These are phyloP conservation scores for Acanthamoeba castellanii DNA, from an alignment of 208 protist species.

Conservation along the genomic window DNA sequence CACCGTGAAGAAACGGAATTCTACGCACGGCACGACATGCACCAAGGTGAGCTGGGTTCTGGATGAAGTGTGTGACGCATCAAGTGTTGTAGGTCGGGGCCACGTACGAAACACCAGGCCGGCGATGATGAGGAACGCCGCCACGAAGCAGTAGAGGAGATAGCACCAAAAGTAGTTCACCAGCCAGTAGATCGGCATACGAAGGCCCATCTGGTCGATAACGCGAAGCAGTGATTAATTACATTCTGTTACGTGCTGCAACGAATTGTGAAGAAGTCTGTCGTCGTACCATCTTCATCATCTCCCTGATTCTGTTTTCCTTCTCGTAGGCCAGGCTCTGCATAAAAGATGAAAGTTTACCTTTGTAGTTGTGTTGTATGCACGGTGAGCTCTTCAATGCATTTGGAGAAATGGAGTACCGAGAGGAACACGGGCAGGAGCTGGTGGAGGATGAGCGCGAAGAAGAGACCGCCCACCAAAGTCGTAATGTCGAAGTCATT, in stretches of 20 bases:
- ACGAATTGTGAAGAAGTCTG: background rate
- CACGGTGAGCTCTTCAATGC: no score
- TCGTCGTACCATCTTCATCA: constrained; percentile 76
- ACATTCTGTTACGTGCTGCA: background rate
- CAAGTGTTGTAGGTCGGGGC: background rate
- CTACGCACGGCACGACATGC: background rate
- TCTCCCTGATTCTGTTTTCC: constrained; percentile 73
- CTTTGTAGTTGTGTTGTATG: background rate
- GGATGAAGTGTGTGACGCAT: no score
- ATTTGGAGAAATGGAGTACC: background rate
- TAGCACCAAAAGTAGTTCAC: constrained; percentile 72
- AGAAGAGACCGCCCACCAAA: constrained; percentile 58
- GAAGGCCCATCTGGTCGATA: constrained; percentile 69
- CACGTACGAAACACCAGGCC: background rate
- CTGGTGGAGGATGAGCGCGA: constrained; percentile 72
- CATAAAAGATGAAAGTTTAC: background rate
- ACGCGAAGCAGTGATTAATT: constrained; percentile 27
- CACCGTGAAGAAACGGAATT: constrained; percentile 73
- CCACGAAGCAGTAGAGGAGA: constrained; percentile 65
- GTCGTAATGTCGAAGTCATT: constrained; percentile 25
- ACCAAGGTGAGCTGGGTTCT: background rate
- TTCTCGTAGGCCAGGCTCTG: constrained; percentile 79
- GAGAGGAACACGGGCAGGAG: constrained; percentile 67
- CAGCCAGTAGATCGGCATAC: constrained; percentile 75
- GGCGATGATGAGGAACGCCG: background rate